Evolutionary conservation across 2,329 filamentous ascomycete genomes (phyloP), one percentile per base, ranked within the genome.

Genomic region (Fusarium sp.): DNA sequence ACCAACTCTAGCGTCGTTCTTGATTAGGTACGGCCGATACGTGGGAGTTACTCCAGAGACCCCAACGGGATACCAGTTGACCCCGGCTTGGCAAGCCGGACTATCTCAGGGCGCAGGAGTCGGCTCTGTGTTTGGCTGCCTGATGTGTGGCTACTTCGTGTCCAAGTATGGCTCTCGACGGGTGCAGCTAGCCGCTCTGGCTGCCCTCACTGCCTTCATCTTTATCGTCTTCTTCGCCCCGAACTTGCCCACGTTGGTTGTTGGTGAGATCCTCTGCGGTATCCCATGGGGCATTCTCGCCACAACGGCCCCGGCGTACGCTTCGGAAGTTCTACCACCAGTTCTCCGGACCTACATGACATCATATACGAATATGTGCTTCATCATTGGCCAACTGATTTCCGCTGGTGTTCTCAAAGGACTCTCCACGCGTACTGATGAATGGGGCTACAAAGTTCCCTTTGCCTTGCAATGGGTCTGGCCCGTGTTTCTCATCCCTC

Each of bases 381-480:
- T 83, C 79, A 82, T 82, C 10, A 81, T 86, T 31, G 85, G 85
- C 4, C 84, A 86, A 69, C 76, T 87, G 37, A 80, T 87, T 38
- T 82, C 82, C 1, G 81, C 83, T 4, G 77, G 76, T 8, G 70
- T 79, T 34, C 62, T 77, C 40, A 66, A 71, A 5, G 73, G 74
- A 16, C 62, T 78, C 14, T 65, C 73, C 45, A 60, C 77, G 40
- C 79, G 81, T 35, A 67, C 75, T 2, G 74, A 81, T 11, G 71
- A 86, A 58, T 87, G 83, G 83, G 82, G 82, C 0, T 88, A 85
- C 76, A 80, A 83, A 11, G 85, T 84, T 18, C 86, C 86, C 1
- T 88, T 85, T 66, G 85, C 82, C 2, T 64, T 87, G 4, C 85
- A 87, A 72, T 88, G 86, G 86, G 71, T 83, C 4, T 88, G 84